Evolutionary conservation across 164 flowering plant genomes (phyloP), one percentile per base, ranked within the genome.

Genomic region (Vitis labrusca): DNA sequence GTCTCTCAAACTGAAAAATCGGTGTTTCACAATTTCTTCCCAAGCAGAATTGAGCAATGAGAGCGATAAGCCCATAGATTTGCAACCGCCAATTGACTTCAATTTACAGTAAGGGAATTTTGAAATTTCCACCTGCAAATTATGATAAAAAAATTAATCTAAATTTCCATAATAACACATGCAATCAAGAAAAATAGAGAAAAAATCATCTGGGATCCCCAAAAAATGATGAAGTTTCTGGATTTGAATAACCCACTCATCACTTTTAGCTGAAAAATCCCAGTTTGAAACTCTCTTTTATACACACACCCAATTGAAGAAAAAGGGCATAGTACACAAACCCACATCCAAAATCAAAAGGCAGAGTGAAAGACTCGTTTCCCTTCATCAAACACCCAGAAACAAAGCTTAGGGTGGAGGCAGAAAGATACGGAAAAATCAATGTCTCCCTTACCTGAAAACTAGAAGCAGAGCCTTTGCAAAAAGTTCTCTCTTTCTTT

Each of bases 1-100:
- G 63, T 32, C 30, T 17, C 66, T 59, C 62, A 61, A 67, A 61
- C 48, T 17, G 17, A 74, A 68, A 3, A 74, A n/a, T 3, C 55
- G 62, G 1, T 70, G 75, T 12, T 12, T 60, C 14, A 71, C 57
- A 71, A 76, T 70, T 63, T 72, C 73, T 67, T 77, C 68, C 84
- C 81, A 77, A 71, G 74, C 76, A n/a, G 84, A 79, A 32, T 14
- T 8, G 8, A 81, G 66, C n/a, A 76, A 32, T 9, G 86, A 83
- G 19, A 81, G 62, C n/a, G 81, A 78, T 62, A 81, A 73, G 1
- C 84, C 84, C 81, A 81, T 81, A 59, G 58, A 52, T 13, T 10
- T 50, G 27, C 58, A 50, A 55, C 29, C 44, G 15, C 59, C 61
- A 61, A 71, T 9, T 19, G 30, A 23, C 37, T 50, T 30, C 30